Conservation (phyloP, 2,329 filamentous ascomycete species). For the Leptographium galeiforme region DNA sequence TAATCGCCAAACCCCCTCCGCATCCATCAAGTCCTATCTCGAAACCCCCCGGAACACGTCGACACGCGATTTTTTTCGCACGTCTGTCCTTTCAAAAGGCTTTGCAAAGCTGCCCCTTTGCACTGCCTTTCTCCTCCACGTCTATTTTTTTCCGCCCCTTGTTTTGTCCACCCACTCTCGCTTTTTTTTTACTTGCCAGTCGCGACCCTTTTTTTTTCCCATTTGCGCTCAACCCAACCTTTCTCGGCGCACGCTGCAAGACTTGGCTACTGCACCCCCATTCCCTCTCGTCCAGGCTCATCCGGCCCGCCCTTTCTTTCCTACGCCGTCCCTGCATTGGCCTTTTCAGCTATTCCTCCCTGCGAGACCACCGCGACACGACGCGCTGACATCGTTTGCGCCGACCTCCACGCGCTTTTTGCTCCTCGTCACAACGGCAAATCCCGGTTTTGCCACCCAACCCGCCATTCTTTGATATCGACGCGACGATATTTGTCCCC, state of each 20-base stretch:
- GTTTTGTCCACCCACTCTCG: background rate
- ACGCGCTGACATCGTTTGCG: slow-evolving; percentile 2
- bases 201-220: background rate
- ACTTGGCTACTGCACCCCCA: background rate
- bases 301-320: background rate
- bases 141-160: slow-evolving; percentile 1
- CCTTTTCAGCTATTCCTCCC: background rate
- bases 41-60: slow-evolving; percentile 35
- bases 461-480: background rate
- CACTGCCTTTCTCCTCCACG: background rate
- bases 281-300: background rate
- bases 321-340: background rate
- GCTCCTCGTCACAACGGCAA: background rate
- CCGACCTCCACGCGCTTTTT: background rate
- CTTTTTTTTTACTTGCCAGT: background rate
- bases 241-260: background rate
- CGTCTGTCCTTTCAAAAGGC: slow-evolving; percentile 26
- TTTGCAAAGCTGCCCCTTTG: slow-evolving; percentile 13
- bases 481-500: background rate
- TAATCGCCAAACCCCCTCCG: slow-evolving; percentile 43
- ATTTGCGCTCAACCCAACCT: background rate
- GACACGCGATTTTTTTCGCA: slow-evolving; percentile 39
- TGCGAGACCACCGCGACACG: slow-evolving; percentile 3
- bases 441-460: background rate
- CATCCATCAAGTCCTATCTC: slow-evolving; percentile 46